Base-by-base conservation (phyloP, 805 yeast genomes). In the Zygoascus tannicola region DNA sequence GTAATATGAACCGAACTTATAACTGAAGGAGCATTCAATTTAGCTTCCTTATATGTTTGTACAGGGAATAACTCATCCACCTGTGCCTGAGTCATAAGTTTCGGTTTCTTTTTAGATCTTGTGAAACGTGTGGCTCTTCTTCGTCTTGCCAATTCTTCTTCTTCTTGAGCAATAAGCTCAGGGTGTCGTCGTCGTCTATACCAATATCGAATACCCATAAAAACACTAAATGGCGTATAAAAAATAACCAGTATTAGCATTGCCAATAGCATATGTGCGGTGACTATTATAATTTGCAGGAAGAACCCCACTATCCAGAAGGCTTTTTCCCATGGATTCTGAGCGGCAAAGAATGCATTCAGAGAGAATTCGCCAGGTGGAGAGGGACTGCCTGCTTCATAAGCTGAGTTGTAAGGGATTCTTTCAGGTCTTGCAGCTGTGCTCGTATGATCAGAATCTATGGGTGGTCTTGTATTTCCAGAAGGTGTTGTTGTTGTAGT, bases 31-130 rank as follows among this genome's bases (percentile, higher is more conserved):
- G 34, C 42, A 39, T 39, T 35, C 44, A 52, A 49, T 28, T 40
- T 36, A 4, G 59, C 51, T 56, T 43, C 41, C 39, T 58, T 56
- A 49, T 60, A 62, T 21, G 51, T 53, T 38, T 46, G 48, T 5
- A 47, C 46, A 5, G 67, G 67, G 47, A 62, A 62, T 40, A 57
- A 46, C 35, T 54, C 56, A 41, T 62, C 53, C 34, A 63, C 50
- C 34, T 54, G 56, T 5, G 47, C 60, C 35, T 48, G 39, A 7
- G 56, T 49, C 47, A 62, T 50, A 22, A 63, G 50, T 38, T 57
- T 23, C 47, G 57, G 49, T 45, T 43, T 41, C 45, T 50, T 23
- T 53, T 53, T 35, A 14, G 7, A 7, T 16, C 43, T 28, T 43
- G 39, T 30, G 14, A 28, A 22, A 32, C 28, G 42, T 21, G 43